A percentile compares a stretch with the other conserved stretches of the same genome.
Evolutionary conservation across 345 rosid species (phyloP).

Genomic region (Ceriops zippeliana): DNA sequence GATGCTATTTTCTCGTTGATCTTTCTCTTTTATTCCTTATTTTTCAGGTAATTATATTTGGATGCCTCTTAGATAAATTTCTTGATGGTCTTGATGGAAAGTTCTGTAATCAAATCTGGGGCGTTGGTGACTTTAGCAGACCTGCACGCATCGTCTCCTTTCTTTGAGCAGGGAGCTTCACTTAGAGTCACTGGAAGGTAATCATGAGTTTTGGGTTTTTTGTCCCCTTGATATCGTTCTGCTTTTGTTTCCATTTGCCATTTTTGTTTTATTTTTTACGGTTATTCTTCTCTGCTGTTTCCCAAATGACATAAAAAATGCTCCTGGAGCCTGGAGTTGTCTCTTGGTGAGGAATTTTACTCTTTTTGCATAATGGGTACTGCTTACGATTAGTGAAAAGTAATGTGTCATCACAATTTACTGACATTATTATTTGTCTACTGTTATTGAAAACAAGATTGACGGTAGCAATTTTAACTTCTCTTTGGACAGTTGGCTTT

Average conservation of each 20-base stretch:
- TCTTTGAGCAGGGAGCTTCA: constrained; percentile 55
- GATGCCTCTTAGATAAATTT: not conserved
- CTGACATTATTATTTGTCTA: not conserved
- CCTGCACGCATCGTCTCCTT: constrained; percentile 50
- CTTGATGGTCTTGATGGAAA: constrained; percentile 30
- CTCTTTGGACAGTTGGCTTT: too few species aligned
- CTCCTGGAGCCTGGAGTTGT: too few species aligned
- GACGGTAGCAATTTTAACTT: not conserved
- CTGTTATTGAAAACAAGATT: not conserved
- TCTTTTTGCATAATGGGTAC: too few species aligned
- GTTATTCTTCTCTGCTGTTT: not conserved
- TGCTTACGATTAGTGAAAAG: not conserved
- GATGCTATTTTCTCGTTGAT: too few species aligned
- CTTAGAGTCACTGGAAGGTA: constrained; percentile 67
- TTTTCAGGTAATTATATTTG: constrained; percentile 2
- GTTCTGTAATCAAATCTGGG: constrained; percentile 39
- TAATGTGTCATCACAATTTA: not conserved
- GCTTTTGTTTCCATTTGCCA: not conserved
- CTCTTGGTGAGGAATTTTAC: too few species aligned
- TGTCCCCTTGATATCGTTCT: not conserved
- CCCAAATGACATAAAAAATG: not conserved
- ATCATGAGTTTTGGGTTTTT: constrained; percentile 30
- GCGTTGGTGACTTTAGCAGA: constrained; percentile 49
- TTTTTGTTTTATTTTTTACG: not conserved
- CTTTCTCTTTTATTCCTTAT: not conserved